A percentile compares a stretch with the other conserved stretches of the same genome.
Conservation (phyloP, 2,329 filamentous ascomycete species). For the Aspergillus fijiensis region DNA sequence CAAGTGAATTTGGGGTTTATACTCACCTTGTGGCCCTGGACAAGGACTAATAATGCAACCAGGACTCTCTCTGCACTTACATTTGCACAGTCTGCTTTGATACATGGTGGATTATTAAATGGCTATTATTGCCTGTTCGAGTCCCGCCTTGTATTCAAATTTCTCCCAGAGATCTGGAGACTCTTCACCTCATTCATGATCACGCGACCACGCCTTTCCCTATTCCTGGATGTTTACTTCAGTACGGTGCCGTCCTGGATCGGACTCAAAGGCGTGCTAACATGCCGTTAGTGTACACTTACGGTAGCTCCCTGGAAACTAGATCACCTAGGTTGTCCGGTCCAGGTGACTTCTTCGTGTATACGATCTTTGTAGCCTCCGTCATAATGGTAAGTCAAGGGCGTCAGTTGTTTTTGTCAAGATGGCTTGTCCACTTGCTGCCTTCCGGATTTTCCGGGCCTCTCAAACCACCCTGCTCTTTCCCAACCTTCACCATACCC, state of each 20-base stretch:
- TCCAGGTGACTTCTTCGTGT: slow-evolving; percentile 78
- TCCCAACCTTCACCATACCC: slow-evolving; percentile 12
- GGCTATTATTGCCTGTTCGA: slow-evolving; percentile 56
- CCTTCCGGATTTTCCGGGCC: neutral
- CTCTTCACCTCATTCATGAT: slow-evolving; percentile 59
- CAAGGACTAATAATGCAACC: slow-evolving; percentile 37
- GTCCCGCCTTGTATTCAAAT: slow-evolving; percentile 52
- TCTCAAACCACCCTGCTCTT: neutral
- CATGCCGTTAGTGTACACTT: slow-evolving; percentile 64
- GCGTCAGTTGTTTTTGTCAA: slow-evolving; percentile 21
- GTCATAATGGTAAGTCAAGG: slow-evolving; percentile 73
- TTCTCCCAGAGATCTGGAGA: slow-evolving; percentile 62
- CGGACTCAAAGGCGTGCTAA: slow-evolving; percentile 31
- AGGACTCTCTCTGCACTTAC: slow-evolving; percentile 69
- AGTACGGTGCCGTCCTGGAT: slow-evolving; percentile 44
- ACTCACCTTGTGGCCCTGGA: neutral
- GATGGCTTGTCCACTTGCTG: neutral
- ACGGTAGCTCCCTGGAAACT: slow-evolving; percentile 71
- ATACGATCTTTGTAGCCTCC: slow-evolving; percentile 69
- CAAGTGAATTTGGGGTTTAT: too few relatives aligned
- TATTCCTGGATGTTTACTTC: slow-evolving; percentile 74
- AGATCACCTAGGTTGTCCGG: slow-evolving; percentile 68
- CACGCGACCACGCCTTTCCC: slow-evolving; percentile 54
- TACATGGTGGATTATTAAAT: slow-evolving; percentile 59
- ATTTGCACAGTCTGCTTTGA: slow-evolving; percentile 61